Evolutionary conservation across 768 basidiomycete genomes (phyloP).

Genomic region (Dendrothele bispora): DNA sequence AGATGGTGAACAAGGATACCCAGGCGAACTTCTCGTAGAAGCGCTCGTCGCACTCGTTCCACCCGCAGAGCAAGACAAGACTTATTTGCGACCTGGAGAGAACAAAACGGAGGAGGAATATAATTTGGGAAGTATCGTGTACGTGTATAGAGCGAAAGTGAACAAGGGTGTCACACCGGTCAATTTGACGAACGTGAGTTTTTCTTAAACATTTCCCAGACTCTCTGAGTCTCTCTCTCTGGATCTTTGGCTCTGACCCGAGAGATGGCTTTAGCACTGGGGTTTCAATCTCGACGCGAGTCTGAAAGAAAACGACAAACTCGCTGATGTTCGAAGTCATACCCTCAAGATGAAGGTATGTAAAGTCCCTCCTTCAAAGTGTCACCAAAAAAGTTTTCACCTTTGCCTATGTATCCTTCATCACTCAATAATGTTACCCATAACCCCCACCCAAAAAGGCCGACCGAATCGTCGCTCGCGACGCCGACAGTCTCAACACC

Average conservation of each 20-base stretch:
- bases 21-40: slow-evolving; percentile 61
- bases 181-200: slow-evolving; percentile 70
- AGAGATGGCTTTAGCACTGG: slow-evolving; percentile 79
- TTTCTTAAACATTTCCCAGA: slow-evolving; percentile 2
- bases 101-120: slow-evolving; percentile 33
- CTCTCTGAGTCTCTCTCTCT: slow-evolving; percentile 2
- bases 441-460: too few relatives aligned
- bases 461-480: slow-evolving; percentile 54
- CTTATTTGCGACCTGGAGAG: slow-evolving; percentile 27
- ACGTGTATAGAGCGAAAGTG: slow-evolving; percentile 73
- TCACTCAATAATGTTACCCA: slow-evolving; percentile 3
- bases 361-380: background rate
- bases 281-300: slow-evolving; percentile 82
- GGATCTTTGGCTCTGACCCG: too few relatives aligned
- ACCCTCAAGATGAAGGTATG: slow-evolving; percentile 40
- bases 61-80: slow-evolving; percentile 28
- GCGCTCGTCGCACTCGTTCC: slow-evolving; percentile 50
- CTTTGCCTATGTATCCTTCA: background rate
- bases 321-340: slow-evolving; percentile 52
- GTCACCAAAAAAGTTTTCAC: background rate
- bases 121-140: slow-evolving; percentile 61
- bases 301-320: slow-evolving; percentile 40
- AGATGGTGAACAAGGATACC: slow-evolving; percentile 73
- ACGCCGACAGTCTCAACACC: slow-evolving; percentile 48
- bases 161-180: slow-evolving; percentile 64